phyloP scores from a whole-genome alignment of 371 early-diverging fungal genomes.

The Mortierella sp. region DNA sequence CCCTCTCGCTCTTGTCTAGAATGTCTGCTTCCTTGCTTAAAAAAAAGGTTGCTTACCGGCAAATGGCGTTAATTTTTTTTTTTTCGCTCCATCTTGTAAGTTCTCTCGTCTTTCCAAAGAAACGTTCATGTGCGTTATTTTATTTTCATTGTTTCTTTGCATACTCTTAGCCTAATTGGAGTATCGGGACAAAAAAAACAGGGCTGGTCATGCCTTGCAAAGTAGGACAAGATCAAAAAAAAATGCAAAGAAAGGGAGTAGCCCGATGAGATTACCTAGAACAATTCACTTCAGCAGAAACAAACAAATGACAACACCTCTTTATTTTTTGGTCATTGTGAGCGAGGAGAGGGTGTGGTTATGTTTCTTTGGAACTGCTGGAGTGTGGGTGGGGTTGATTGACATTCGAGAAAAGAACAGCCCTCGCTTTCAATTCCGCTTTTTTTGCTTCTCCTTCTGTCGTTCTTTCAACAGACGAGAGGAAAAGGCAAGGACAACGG shows the following conservation, averaged over 20 bases:
- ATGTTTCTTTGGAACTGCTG: too few species aligned
- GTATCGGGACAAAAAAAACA: background rate
- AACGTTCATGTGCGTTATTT: constrained; percentile 1
- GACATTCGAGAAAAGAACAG: background rate
- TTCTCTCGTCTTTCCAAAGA: constrained; percentile 9
- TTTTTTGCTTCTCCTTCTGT: background rate
- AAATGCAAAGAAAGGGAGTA: too few species aligned
- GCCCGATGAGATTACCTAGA: constrained; percentile 4
- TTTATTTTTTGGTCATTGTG: background rate
- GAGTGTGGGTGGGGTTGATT: too few species aligned
- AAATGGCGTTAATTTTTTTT: background rate
- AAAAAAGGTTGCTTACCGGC: background rate
- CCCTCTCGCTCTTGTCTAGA: background rate
- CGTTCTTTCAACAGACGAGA: background rate
- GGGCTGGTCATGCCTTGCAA: too few species aligned
- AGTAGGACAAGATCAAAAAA: too few species aligned
- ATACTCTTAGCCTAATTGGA: background rate
- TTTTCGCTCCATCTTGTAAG: background rate
- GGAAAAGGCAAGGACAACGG: background rate
- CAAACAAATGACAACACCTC: background rate
- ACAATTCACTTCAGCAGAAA: background rate
- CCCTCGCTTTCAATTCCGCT: background rate
- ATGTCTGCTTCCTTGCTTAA: background rate
- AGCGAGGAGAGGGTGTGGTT: background rate
- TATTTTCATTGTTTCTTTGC: background rate